Base-by-base conservation (phyloP, 2,329 filamentous ascomycete species). In the Zymoseptoria brevis region DNA sequence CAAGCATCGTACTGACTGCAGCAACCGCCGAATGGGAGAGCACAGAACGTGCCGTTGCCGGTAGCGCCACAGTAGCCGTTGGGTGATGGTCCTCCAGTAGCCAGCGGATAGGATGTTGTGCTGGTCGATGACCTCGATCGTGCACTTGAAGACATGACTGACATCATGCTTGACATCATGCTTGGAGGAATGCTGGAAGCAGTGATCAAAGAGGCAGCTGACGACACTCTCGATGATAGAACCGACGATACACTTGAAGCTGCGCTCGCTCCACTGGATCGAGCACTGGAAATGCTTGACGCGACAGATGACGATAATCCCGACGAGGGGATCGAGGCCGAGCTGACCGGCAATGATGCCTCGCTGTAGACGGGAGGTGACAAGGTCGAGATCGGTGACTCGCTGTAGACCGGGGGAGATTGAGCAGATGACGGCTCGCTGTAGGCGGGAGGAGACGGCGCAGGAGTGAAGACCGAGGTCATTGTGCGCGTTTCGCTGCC, bases 1-100 rank as follows among this genome's bases (percentile, higher is more conserved):
- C 51, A 53, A 11, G 51, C 22, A 26, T 29, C 51, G 22, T 53
- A 53, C n/a, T 53, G 22, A 53, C 51, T 53, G 51, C 51, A 53
- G 22, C 51, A 53, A 6, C 29, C 51, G 22, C 51, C 51, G 13
- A 53, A 53, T 1, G 35, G 35, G 13, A 45, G 13, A 2, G 35
- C 35, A 4, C 35, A 45, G 35, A 45, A 45, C 35, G 35, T 45
- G 35, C 35, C 35, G 35, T 45, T 45, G 13, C 35, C 35, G 1
- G 35, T 45, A 16, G 50, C 51, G 19, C 62, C 62, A 49, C 62
- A 64, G 53, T 53, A 63, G n/a, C 62, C 62, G 29, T 60, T 53
- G 8, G 19, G 19, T 8, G 51, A 30, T 7, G 51, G 51, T 13
- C n/a, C 22, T 22, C 51, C 51, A 24, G 51, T 53, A 16, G 51